Evolutionary conservation across 345 rosid genomes (phyloP), one percentile per base, ranked within the genome.

Genomic region (Acer yangbiense): DNA sequence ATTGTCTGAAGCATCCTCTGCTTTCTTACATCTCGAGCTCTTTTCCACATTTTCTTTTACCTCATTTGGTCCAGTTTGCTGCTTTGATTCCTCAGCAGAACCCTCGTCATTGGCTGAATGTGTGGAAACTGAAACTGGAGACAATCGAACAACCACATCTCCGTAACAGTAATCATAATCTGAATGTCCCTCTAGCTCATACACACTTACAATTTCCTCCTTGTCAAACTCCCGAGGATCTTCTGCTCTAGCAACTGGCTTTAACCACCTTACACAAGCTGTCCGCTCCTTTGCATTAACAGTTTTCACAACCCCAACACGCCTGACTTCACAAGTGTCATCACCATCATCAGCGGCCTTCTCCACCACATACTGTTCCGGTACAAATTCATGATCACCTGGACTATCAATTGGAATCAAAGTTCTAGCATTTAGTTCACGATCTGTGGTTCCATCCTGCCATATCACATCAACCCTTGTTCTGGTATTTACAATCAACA

Each of bases 91-190:
- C 72, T 85, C 83, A 67, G 66, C 23, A 73, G 82, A 80, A 57
- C 72, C 86, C 71, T 32, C 78, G 48, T 65, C 78, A 81, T 84
- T 72, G 57, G 82, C 79, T 69, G 84, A 62, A 72, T 88, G 88
- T 11, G 71, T 23, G 29, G 90, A 84, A 77, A 76, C 65, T 41
- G 92, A 83, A 80, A 87, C 90, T 8, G 96, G 92, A 61, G 91
- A 85, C 77, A 95, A 81, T 35, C 98, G 91, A 73, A 93, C 92
- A 46, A 95, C 98, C 25, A 93, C 92, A 82, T 97, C 98, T 17
- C 98, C 99, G 82, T 91, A 90, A 75, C 98, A 93, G 71, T 94
- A 97, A 82, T 94, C 98, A 87, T 94, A 97, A 88, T 97, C 99
- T 46, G 91, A 90, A 94, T 97, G 98, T 44, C 91, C 95, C 82